Percentiles rank a stretch among this genome's conserved stretches.
Conservation (phyloP, 106 monocot genomes). For the Allium sativum region DNA sequence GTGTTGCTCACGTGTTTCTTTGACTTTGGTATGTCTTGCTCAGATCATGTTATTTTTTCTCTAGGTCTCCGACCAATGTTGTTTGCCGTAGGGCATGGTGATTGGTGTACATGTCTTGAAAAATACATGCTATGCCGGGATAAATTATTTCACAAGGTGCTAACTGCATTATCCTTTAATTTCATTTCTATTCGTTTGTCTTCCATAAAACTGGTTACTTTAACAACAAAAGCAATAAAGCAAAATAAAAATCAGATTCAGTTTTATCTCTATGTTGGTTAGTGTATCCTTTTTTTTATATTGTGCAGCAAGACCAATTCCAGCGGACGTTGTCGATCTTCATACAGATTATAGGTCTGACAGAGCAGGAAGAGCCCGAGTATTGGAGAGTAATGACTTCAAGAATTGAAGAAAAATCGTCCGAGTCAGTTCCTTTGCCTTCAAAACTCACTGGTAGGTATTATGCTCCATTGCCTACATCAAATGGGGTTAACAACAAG, state of each 20-base stretch:
- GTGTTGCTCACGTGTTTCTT: no score
- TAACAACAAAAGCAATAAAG: no score
- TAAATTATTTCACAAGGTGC: slow-evolving; percentile 86
- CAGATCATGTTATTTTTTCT: no score
- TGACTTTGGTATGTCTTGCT: no score
- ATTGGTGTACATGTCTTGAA: slow-evolving; percentile 90
- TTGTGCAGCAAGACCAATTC: slow-evolving; percentile 83
- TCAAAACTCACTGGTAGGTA: slow-evolving; percentile 26
- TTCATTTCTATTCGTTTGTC: no score
- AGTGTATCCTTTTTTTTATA: no score
- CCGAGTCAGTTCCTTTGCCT: slow-evolving; percentile 14
- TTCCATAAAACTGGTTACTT: no score
- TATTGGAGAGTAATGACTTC: slow-evolving; percentile 78
- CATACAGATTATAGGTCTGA: slow-evolving; percentile 81
- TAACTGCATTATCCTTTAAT: no score
- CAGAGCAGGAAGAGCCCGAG: slow-evolving; percentile 60
- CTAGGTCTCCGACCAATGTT: slow-evolving; percentile 94
- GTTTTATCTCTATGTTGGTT: no score
- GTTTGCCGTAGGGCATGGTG: slow-evolving; percentile 95
- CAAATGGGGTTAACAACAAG: slow-evolving; percentile 71
- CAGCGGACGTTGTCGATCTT: slow-evolving; percentile 70
- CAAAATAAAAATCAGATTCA: not conserved
- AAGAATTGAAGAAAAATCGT: slow-evolving; percentile 72
- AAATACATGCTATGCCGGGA: slow-evolving; percentile 80
- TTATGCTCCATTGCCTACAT: slow-evolving; percentile 11